Percentiles rank a stretch among this genome's conserved stretches.
Evolutionary conservation across 495 filamentous ascomycete species (phyloP).

Genomic region (Neurospora sp.): DNA sequence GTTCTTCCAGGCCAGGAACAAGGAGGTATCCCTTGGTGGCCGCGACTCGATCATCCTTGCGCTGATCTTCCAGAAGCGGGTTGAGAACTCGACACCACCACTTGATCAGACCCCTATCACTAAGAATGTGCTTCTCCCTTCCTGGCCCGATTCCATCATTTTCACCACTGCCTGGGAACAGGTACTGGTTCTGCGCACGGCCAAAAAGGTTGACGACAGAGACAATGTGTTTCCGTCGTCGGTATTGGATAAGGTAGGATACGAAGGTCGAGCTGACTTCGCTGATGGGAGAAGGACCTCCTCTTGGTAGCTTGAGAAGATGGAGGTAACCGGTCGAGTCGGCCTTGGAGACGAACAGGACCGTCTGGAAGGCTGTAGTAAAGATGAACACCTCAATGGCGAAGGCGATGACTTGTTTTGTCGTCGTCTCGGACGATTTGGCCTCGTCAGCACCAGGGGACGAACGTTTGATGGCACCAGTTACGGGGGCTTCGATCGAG

Average conservation of each 20-base stretch:
- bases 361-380: slow-evolving; percentile 67
- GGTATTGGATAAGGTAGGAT: slow-evolving; percentile 56
- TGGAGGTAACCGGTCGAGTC: slow-evolving; percentile 87
- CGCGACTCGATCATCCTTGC: slow-evolving; percentile 20
- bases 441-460: slow-evolving; percentile 20
- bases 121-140: slow-evolving; percentile 72
- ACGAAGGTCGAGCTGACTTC: slow-evolving; percentile 67
- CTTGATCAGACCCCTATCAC: slow-evolving; percentile 76
- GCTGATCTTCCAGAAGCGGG: slow-evolving; percentile 48
- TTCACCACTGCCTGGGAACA: slow-evolving; percentile 85
- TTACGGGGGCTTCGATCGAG: slow-evolving; percentile 40
- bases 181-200: slow-evolving; percentile 82
- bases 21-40: slow-evolving; percentile 64
- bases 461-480: slow-evolving; percentile 11
- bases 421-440: slow-evolving; percentile 7
- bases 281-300: slow-evolving; percentile 61
- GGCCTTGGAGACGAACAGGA: slow-evolving; percentile 91
- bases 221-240: slow-evolving; percentile 55
- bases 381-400: slow-evolving; percentile 55
- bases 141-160: slow-evolving; percentile 39
- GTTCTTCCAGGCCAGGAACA: slow-evolving; percentile 72
- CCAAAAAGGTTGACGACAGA: slow-evolving; percentile 87
- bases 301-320: slow-evolving; percentile 47
- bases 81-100: slow-evolving; percentile 93
- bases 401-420: slow-evolving; percentile 31